These are phyloP conservation scores for Pyrenula massariospora DNA, from an alignment of 495 filamentous ascomycete species.

Conservation along the genomic window DNA sequence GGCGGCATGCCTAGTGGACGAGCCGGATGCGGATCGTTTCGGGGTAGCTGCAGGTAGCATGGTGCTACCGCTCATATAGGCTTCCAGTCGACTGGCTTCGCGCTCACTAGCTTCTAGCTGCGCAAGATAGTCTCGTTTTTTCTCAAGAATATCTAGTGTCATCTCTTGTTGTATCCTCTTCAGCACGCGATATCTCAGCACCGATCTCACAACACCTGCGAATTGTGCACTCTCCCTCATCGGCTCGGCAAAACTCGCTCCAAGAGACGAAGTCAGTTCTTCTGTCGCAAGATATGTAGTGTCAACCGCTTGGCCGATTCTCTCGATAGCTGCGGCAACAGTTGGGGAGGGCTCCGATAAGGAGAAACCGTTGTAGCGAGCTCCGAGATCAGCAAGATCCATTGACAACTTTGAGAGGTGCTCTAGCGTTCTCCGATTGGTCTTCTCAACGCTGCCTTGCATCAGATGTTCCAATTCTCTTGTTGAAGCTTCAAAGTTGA, in stretches of 20 bases:
- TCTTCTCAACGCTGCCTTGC: conserved; percentile 88
- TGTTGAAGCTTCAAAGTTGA: conserved; percentile 76
- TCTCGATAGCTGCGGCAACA: conserved; percentile 87
- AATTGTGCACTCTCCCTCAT: conserved; percentile 97
- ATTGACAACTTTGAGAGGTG: conserved; percentile 73
- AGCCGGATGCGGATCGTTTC: conserved; percentile 52
- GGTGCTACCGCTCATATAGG: conserved; percentile 67
- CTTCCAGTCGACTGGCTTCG: conserved; percentile 84
- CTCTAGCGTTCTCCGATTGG: conserved; percentile 78
- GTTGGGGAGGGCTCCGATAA: conserved; percentile 79
- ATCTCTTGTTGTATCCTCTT: conserved; percentile 96
- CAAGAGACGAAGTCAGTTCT: conserved; percentile 71
- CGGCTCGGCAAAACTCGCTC: conserved; percentile 87
- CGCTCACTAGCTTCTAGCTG: conserved; percentile 78
- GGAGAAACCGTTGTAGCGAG: conserved; percentile 92
- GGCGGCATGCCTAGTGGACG: conserved; percentile 24
- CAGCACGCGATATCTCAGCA: conserved; percentile 75
- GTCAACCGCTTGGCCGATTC: conserved; percentile 87
- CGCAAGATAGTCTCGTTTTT: conserved; percentile 69
- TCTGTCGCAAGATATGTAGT: conserved; percentile 93
- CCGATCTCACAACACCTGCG: conserved; percentile 80
- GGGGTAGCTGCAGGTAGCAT: conserved; percentile 39
- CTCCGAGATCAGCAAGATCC: conserved; percentile 85
- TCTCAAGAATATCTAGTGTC: conserved; percentile 79
- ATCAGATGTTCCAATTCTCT: conserved; percentile 78